These are phyloP conservation scores for Forsythia viridissima DNA, from an alignment of 257 asterid genomes.

Conservation along the genomic window DNA sequence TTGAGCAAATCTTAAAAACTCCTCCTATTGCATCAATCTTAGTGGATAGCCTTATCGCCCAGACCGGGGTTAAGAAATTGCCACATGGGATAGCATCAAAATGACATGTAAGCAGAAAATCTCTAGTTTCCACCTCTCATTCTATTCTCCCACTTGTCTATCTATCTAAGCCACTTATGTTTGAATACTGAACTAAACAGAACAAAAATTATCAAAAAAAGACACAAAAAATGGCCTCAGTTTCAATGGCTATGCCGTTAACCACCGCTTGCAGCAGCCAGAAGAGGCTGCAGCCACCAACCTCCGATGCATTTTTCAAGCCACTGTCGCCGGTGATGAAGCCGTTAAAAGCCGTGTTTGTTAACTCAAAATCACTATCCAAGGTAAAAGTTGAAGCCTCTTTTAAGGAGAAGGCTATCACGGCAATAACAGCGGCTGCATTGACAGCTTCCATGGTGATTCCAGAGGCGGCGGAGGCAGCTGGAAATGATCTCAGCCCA, in stretches of 20 bases:
- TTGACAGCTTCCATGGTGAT: slow-evolving; percentile 41
- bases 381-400: slow-evolving; percentile 35
- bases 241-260: slow-evolving; percentile 44
- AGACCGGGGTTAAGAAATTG: slow-evolving; percentile 24
- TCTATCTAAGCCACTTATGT: not conserved
- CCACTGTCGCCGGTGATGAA: slow-evolving; percentile 28
- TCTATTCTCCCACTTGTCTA: not conserved
- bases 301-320: slow-evolving; percentile 38
- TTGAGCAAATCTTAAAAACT: no score
- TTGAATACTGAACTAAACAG: not conserved
- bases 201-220: not conserved
- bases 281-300: slow-evolving; percentile 24
- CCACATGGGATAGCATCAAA: slow-evolving; percentile 22
- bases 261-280: slow-evolving; percentile 28
- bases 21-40: slow-evolving; percentile 3
- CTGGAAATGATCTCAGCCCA: slow-evolving; percentile 34
- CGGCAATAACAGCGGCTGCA: slow-evolving; percentile 43
- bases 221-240: slow-evolving; percentile 35
- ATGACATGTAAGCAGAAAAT: slow-evolving; percentile 32
- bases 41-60: slow-evolving; percentile 40
- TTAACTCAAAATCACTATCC: slow-evolving; percentile 9
- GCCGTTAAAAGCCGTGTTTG: slow-evolving; percentile 21
- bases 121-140: slow-evolving; percentile 36
- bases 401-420: slow-evolving; percentile 45
- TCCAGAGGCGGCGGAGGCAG: slow-evolving; percentile 58